Base-by-base conservation (phyloP, 331 rosid species). In the Phaseolus coccineus region DNA sequence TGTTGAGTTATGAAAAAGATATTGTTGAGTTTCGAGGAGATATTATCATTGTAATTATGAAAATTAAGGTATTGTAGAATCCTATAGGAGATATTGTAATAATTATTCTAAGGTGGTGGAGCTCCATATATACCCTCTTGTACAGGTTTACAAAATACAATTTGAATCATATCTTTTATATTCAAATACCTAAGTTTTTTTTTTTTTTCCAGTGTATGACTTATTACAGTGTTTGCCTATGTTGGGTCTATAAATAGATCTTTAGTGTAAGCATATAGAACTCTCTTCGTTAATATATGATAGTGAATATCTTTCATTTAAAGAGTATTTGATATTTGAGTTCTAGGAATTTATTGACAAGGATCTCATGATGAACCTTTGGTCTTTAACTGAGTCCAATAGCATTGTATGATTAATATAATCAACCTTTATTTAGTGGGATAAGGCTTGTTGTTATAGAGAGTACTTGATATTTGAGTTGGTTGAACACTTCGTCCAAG, bases 381-480 rank as follows among this genome's bases (percentile, higher is more conserved):
- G 66, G 22, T 30, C 22, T 28, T 27, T 59, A 59, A 30, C 8
- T 2, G 15, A 11, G 50, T 40, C 46, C 46, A 40, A 40, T 40
- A 6, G 6, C 1, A 0, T 24, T 15, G 9, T 5, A 0, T 27
- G 65, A 27, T 58, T 4, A 14, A 58, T 58, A 3, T 13, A 58
- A 31, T 3, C n/a, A 12, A 11, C 35, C 39, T 59, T 19, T 8
- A 59, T 5, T 13, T 59, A 13, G 22, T 28, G 40, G 10, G 19
- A 59, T 30, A 30, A 59, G 4, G 0, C 22, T 28, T 28, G 19
- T 27, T 59, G 40, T 59, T 59, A 22, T 66, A 46, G 53, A 62
- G 72, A 31, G 51, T 28, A n/a, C 62, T 46, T 59, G 5, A 75
- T 47, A 59, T 30, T 61, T 74, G 35, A 75, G 24, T 61, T 5